Evolutionary conservation across 768 basidiomycete species (phyloP), one percentile per base, ranked within the genome.

Genomic region (Xerocomellus chrysenteron): DNA sequence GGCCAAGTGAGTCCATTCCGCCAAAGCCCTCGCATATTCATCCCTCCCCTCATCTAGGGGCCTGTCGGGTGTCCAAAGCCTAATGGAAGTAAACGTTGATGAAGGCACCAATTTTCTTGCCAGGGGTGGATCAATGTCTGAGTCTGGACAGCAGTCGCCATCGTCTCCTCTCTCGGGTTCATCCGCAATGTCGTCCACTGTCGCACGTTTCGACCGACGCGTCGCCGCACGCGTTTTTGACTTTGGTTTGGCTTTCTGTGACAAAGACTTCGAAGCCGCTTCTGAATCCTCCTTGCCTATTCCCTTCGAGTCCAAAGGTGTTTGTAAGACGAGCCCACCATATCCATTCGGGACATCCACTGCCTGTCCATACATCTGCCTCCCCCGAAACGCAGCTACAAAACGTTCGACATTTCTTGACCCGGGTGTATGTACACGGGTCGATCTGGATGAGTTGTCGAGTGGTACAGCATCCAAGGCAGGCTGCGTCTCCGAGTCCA

Each of bases 1-100:
- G 14, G 87, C 80, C 28, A 92, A 72, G 21, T 60, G 74, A 39
- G 82, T 82, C 90, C 92, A 93, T 67, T 93, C 91, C 0, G 72
- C 77, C 58, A 93, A 65, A 3, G 86, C 74, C 16, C 88, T 78
- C 45, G 80, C 69, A 68, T 92, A 93, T 62, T 90, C 89, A 64
- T 93, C 91, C 40, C 73, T 77, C 4, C 79, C 81, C 50, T 84
- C 84, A 57, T 92, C 85, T 1, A 88, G 82, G 0, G 83, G 81
- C 21, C 81, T 79, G 69, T 93, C 92, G 5, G 86, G 80, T 55
- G 84, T 77, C 91, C 91, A 93, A 24, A 93, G 66, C n/a, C 82
- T 80, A 60, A 93, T 82, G 1, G 82, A 83, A 3, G 79, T 75
- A 65, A 93, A 93, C 46, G 75, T 77, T 0, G 81, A 78, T 3